Evolutionary conservation across 176 grass and related monocot genomes (phyloP), one percentile per base, ranked within the genome.

Genomic region (Aegilops umbellulata): DNA sequence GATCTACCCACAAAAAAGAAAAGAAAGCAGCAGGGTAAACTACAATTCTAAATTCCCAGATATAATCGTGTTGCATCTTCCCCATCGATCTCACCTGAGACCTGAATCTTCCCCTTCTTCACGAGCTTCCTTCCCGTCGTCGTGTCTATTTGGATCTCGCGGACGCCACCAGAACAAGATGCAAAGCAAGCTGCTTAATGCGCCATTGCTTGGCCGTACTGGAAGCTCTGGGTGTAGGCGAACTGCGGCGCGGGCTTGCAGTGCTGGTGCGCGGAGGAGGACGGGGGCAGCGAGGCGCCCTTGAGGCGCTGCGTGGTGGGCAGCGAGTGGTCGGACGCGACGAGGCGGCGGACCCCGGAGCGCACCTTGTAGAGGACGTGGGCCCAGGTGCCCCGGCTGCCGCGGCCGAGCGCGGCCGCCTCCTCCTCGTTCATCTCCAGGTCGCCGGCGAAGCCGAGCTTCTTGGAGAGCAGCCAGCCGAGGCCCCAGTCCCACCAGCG

Each of bases 401-500:
- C 83, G 67, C 87, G 90, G 1, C 97, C 97, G 17, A 97, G 86
- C 39, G 89, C 67, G 32, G 92, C 88, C 30, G 74, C 91, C 88
- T 99, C 97, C 88, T 96, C 97, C 81, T 94, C 94, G 92, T 97
- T 99, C 97, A 99, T 93, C 87, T 99, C 97, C 19, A 99, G 89
- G 86, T 99, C 97, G 55, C 69, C 62, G 55, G 89, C 85, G 82
- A 99, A 91, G 19, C 74, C 79, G 8, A 92, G 90, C 74, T 92
- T 96, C 83, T 80, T 87, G 67, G 90, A 89, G 22, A 99, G 76
- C 25, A 99, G 65, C 97, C 97, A 99, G 47, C 90, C 90, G 24
- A 95, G 44, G 60, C 95, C 90, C 90, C 88, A 88, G 63, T 84
- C 88, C 92, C 94, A 96, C 92, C 97, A 99, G 14, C 84, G 58